phyloP scores from a whole-genome alignment of 2,329 filamentous ascomycete genomes.

The Alternaria angustiovoidea region DNA sequence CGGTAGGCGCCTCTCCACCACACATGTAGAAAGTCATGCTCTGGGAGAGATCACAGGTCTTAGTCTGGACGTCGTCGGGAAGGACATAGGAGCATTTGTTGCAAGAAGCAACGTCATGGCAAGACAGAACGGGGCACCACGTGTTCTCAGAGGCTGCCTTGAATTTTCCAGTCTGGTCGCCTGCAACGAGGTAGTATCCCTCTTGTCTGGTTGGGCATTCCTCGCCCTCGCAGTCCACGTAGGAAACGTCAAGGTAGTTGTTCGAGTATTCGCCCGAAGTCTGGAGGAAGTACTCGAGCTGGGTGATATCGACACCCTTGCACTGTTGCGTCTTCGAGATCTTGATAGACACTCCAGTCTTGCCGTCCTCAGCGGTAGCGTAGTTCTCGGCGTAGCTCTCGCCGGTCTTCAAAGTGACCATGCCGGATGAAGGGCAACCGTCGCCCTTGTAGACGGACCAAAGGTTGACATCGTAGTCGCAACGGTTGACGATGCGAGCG shows the following conservation, averaged over 20 bases:
- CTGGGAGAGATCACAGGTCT: slow-evolving; percentile 33
- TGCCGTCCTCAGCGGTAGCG: slow-evolving; percentile 21
- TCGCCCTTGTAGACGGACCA: slow-evolving; percentile 49
- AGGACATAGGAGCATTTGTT: slow-evolving; percentile 44
- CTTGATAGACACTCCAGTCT: slow-evolving; percentile 51
- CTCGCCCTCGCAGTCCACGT: slow-evolving; percentile 42
- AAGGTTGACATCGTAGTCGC: slow-evolving; percentile 47
- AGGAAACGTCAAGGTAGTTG: slow-evolving; percentile 51
- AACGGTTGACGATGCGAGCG: slow-evolving; percentile 50
- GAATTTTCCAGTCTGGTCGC: too few relatives aligned
- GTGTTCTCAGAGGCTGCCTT: too few relatives aligned
- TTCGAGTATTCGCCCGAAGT: too few relatives aligned
- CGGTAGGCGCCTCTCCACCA: slow-evolving; percentile 30
- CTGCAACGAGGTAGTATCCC: too few relatives aligned
- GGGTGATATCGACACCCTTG: slow-evolving; percentile 42
- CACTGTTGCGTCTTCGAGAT: slow-evolving; percentile 44
- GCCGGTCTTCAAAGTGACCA: slow-evolving; percentile 39
- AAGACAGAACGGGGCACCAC: slow-evolving; percentile 11
- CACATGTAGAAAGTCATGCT: slow-evolving; percentile 46
- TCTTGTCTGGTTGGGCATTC: slow-evolving; percentile 32
- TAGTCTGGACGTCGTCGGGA: slow-evolving; percentile 44
- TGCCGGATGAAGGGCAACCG: slow-evolving; percentile 32
- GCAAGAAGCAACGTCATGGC: slow-evolving; percentile 31
- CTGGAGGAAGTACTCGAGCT: slow-evolving; percentile 49
- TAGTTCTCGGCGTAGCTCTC: slow-evolving; percentile 46